Conservation (phyloP, 2,329 filamentous ascomycete genomes). For the Colletotrichum sidae region DNA sequence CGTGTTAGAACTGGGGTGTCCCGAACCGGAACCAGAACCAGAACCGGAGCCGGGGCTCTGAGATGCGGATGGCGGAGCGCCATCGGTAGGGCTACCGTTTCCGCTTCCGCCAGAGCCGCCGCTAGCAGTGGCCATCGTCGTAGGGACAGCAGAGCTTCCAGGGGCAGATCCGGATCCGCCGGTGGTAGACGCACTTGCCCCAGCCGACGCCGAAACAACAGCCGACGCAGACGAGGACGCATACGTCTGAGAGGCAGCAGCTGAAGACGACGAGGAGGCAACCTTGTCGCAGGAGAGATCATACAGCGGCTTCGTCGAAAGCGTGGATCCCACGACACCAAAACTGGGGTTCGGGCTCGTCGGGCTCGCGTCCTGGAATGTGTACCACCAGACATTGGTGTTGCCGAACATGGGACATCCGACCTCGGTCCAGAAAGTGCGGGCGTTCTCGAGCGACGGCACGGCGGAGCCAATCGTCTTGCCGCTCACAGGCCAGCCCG, state of each 20-base stretch:
- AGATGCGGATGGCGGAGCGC: slow-evolving; percentile 39
- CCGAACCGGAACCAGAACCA: slow-evolving; percentile 28
- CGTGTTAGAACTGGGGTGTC: slow-evolving; percentile 34
- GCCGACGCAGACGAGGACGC: slow-evolving; percentile 22
- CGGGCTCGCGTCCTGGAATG: slow-evolving; percentile 74
- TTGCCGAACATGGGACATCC: slow-evolving; percentile 77
- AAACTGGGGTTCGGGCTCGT: slow-evolving; percentile 75
- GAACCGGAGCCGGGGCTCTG: slow-evolving; percentile 22
- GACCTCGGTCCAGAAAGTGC: slow-evolving; percentile 84
- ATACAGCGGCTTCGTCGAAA: slow-evolving; percentile 68
- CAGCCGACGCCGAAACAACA: slow-evolving; percentile 30
- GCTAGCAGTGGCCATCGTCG: slow-evolving; percentile 37
- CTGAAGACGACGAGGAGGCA: slow-evolving; percentile 31
- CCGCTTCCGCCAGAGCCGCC: slow-evolving; percentile 19
- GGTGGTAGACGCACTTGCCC: background rate
- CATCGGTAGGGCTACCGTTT: slow-evolving; percentile 25
- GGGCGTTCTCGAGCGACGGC: slow-evolving; percentile 74
- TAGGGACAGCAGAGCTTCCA: slow-evolving; percentile 27
- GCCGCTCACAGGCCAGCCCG: slow-evolving; percentile 85
- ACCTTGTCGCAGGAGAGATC: slow-evolving; percentile 69
- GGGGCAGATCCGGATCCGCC: slow-evolving; percentile 34
- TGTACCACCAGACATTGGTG: slow-evolving; percentile 81
- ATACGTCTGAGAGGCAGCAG: slow-evolving; percentile 39
- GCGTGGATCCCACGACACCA: slow-evolving; percentile 70
- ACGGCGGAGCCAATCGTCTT: slow-evolving; percentile 70